Conservation (phyloP, 495 filamentous ascomycete genomes). For the Xylaria grammica region DNA sequence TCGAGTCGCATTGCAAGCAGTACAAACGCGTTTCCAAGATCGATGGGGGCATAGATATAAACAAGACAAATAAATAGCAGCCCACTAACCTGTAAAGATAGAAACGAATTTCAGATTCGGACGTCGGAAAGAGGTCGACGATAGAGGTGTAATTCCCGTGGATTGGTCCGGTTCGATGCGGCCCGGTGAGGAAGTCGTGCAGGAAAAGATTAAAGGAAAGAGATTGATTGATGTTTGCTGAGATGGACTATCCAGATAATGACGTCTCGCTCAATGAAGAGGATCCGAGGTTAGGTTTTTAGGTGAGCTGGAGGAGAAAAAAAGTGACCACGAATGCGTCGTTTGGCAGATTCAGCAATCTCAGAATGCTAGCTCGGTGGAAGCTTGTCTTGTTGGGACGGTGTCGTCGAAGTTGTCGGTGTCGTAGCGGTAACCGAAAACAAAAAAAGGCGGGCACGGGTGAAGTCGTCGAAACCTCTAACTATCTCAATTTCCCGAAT, state of each 20-base stretch:
- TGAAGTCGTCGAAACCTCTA: not conserved
- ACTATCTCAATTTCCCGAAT: not conserved
- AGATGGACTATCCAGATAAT: constrained; percentile 22
- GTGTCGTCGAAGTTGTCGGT: not conserved
- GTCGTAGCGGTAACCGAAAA: not conserved
- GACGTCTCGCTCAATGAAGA: constrained; percentile 29
- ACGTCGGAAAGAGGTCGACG: not conserved
- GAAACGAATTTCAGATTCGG: not conserved
- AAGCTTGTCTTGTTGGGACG: not conserved
- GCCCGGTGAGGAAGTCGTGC: not conserved
- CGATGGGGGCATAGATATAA: no score
- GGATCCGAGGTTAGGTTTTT: constrained; percentile 23
- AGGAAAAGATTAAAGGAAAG: not conserved
- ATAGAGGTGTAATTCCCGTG: no score
- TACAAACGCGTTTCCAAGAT: no score
- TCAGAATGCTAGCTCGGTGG: constrained; percentile 9
- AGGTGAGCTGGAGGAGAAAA: not conserved
- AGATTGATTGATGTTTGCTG: constrained; percentile 8
- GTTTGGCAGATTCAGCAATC: constrained; percentile 15
- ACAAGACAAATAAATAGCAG: not conserved
- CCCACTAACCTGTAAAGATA: not conserved
- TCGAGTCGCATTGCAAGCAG: no score
- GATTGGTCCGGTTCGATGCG: not conserved
- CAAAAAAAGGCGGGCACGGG: not conserved
- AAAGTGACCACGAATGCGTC: constrained; percentile 27